These are phyloP conservation scores for Fusarium dimerum DNA, from an alignment of 2,329 filamentous ascomycete species.

Conservation along the genomic window DNA sequence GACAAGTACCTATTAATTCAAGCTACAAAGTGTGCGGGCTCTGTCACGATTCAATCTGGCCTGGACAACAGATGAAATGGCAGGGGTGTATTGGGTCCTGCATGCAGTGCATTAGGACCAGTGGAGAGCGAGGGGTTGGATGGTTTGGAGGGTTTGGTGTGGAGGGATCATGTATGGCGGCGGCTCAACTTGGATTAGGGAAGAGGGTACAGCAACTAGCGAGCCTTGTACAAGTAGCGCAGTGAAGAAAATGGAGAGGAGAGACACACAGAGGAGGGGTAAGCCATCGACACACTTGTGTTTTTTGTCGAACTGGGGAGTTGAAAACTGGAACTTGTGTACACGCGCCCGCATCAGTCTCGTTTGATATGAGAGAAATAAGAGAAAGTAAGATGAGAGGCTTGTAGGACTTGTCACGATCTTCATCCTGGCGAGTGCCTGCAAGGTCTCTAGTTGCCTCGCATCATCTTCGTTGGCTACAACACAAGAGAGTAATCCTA, in stretches of 20 bases:
- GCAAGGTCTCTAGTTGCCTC: too few species aligned
- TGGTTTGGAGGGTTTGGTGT: constrained; percentile 24
- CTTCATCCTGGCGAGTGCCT: too few species aligned
- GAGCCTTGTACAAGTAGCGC: constrained; percentile 19
- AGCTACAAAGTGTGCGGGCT: constrained; percentile 25
- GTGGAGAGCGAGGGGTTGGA: constrained; percentile 34
- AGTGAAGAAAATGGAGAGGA: constrained; percentile 29
- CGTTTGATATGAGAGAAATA: too few species aligned
- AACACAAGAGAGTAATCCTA: too few species aligned
- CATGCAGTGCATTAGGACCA: constrained; percentile 31
- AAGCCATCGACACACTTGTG: too few species aligned
- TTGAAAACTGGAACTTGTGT: too few species aligned
- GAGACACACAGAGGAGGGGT: background rate
- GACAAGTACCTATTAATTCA: constrained; percentile 25
- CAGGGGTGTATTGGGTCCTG: constrained; percentile 32
- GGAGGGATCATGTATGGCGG: constrained; percentile 29
- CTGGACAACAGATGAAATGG: constrained; percentile 31
- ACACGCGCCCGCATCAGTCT: too few species aligned
- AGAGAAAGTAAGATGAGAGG: too few species aligned
- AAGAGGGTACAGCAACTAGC: constrained; percentile 28
- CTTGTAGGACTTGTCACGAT: too few species aligned
- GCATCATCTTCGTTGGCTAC: too few species aligned
- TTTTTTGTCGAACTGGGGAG: too few species aligned
- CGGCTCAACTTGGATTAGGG: constrained; percentile 31
- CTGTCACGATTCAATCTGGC: constrained; percentile 33